Evolutionary conservation across 1,139 yeast genomes (phyloP).

Genomic region (Cylindricascospora bacillispora): DNA sequence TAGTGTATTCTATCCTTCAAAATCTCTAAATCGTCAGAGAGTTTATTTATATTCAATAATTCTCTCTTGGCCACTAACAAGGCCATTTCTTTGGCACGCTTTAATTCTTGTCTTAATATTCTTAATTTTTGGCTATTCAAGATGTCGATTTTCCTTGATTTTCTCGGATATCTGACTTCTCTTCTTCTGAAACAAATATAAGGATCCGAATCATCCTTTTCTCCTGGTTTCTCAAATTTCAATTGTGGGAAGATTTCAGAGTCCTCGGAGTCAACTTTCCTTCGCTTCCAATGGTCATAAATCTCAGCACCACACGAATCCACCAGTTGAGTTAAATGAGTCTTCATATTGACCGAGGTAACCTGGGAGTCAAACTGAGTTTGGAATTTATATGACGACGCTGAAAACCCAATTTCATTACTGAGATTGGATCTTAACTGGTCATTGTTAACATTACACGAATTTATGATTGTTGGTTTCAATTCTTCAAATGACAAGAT

Average conservation of each 20-base stretch:
- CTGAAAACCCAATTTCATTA: slow-evolving; percentile 13
- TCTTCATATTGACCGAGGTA: slow-evolving; percentile 28
- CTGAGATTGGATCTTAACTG: slow-evolving; percentile 17
- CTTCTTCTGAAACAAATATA: slow-evolving; percentile 93
- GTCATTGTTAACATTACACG: slow-evolving; percentile 16
- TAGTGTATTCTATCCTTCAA: slow-evolving; percentile 47
- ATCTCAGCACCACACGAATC: slow-evolving; percentile 53
- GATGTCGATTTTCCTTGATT: slow-evolving; percentile 89
- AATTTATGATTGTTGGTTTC: slow-evolving; percentile 31
- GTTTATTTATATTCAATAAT: slow-evolving; percentile 30
- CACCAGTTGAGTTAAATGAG: slow-evolving; percentile 41
- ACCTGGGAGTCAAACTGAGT: slow-evolving; percentile 30
- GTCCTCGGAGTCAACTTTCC: slow-evolving; percentile 65
- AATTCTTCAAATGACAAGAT: slow-evolving; percentile 62
- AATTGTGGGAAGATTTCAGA: slow-evolving; percentile 59
- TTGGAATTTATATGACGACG: slow-evolving; percentile 5
- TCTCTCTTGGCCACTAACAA: slow-evolving; percentile 57
- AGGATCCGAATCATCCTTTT: slow-evolving; percentile 89
- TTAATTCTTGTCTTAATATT: slow-evolving; percentile 61
- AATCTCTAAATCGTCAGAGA: slow-evolving; percentile 13
- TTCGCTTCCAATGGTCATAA: slow-evolving; percentile 69
- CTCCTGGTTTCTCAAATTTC: slow-evolving; percentile 78
- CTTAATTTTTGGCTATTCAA: slow-evolving; percentile 80
- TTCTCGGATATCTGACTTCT: slow-evolving; percentile 90
- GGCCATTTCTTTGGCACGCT: slow-evolving; percentile 60